Evolutionary conservation across 768 basidiomycete species (phyloP).

Genomic region (Steccherinum ochraceum): DNA sequence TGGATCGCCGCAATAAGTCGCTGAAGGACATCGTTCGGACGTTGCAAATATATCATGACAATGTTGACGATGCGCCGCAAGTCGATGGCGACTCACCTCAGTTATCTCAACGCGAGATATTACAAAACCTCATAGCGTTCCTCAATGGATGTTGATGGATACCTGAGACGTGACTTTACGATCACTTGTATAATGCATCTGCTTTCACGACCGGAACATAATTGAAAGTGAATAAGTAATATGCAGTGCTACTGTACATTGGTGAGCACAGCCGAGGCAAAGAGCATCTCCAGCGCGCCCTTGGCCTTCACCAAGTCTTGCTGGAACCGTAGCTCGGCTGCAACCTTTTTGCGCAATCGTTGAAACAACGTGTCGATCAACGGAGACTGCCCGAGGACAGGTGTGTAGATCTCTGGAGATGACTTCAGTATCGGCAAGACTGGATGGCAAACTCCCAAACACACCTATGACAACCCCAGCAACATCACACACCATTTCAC

Average conservation of each 20-base stretch:
- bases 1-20: conserved; percentile 65
- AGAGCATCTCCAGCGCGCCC: conserved; percentile 89
- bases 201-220: no score
- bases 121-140: conserved; percentile 61
- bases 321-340: conserved; percentile 83
- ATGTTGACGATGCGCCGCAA: conserved; percentile 53
- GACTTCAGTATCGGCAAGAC: no score
- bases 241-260: conserved; percentile 11
- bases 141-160: conserved; percentile 35
- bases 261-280: conserved; percentile 47
- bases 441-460: no score
- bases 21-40: conserved; percentile 67
- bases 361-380: conserved; percentile 83
- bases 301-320: conserved; percentile 74
- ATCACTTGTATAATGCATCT: conserved; percentile 11
- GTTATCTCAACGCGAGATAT: conserved; percentile 59
- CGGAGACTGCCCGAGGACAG: conserved; percentile 91
- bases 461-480: conserved; percentile 77
- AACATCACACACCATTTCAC: conserved; percentile 81
- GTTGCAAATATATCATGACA: conserved; percentile 64
- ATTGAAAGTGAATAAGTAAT: no score
- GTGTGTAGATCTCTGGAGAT: conserved; percentile 77
- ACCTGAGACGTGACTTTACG: no score
- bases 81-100: conserved; percentile 28
- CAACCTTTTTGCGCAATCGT: conserved; percentile 77